phyloP scores from a whole-genome alignment of 2,329 filamentous ascomycete genomes.

The Zalaria obscura region DNA sequence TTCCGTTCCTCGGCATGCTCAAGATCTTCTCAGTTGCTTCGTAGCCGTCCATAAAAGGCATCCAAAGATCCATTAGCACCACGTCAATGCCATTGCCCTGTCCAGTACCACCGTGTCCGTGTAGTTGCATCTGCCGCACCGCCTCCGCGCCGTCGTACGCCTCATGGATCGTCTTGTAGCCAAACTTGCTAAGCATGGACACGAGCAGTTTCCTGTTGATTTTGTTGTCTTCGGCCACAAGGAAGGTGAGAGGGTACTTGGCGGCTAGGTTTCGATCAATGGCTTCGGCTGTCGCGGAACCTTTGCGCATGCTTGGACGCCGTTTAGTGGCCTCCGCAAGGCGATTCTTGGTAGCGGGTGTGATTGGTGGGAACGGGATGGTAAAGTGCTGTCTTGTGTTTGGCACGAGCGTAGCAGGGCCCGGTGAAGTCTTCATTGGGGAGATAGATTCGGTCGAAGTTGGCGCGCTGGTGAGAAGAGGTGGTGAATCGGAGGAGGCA shows the following conservation, averaged over 20 bases:
- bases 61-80: constrained; percentile 64
- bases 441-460: background rate
- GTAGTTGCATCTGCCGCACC: constrained; percentile 40
- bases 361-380: constrained; percentile 1
- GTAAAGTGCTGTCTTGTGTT: background rate
- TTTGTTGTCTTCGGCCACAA: constrained; percentile 59
- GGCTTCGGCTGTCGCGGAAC: constrained; percentile 12
- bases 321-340: no score
- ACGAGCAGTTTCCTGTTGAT: constrained; percentile 56
- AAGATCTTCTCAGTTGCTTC: constrained; percentile 52
- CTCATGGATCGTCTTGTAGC: constrained; percentile 48
- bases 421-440: background rate
- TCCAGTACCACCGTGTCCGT: constrained; percentile 2
- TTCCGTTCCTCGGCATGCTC: constrained; percentile 23
- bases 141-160: constrained; percentile 57
- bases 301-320: constrained; percentile 10
- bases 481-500: background rate
- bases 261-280: constrained; percentile 44
- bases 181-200: constrained; percentile 52
- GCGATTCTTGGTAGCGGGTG: constrained; percentile 1
- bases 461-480: no score
- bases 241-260: constrained; percentile 49
- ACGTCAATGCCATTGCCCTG: constrained; percentile 37
- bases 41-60: constrained; percentile 61
- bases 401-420: background rate